phyloP scores from a whole-genome alignment of 2,329 filamentous ascomycete species.

The Paramyrothecium roridum region DNA sequence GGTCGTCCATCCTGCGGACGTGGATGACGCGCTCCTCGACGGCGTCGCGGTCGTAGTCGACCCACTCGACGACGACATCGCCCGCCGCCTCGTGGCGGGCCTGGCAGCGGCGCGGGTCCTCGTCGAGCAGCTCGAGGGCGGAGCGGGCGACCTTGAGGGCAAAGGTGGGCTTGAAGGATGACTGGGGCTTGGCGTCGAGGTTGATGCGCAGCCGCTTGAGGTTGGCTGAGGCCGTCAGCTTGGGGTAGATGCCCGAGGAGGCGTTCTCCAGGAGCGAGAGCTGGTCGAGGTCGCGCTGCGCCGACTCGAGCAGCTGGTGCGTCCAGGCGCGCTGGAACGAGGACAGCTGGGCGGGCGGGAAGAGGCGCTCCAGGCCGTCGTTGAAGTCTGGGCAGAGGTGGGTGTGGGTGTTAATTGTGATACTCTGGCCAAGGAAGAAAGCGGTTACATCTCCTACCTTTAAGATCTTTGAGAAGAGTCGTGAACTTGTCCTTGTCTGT shows the following conservation, averaged over 20 bases:
- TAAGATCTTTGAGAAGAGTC: conserved; percentile 34
- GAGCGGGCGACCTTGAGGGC: conserved; percentile 34
- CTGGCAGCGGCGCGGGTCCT: conserved; percentile 20
- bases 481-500: conserved; percentile 43
- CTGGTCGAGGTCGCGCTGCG: conserved; percentile 36
- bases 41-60: conserved; percentile 39
- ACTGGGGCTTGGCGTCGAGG: conserved; percentile 36
- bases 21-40: conserved; percentile 39
- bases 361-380: conserved; percentile 43
- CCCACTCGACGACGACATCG: conserved; percentile 41
- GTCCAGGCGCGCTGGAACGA: conserved; percentile 44
- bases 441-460: conserved; percentile 21
- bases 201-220: conserved; percentile 45
- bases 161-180: conserved; percentile 38
- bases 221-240: conserved; percentile 37
- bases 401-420: neutral
- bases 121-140: conserved; percentile 20
- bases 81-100: conserved; percentile 28
- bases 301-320: conserved; percentile 42
- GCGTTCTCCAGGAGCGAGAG: conserved; percentile 39
- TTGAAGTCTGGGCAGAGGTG: conserved; percentile 36
- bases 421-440: too few relatives aligned
- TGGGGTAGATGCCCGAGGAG: conserved; percentile 36
- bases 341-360: conserved; percentile 36
- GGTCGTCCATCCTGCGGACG: conserved; percentile 41